Evolutionary conservation across 2,329 filamentous ascomycete species (phyloP), one percentile per base, ranked within the genome.

Genomic region (Helicocarpus griseus): DNA sequence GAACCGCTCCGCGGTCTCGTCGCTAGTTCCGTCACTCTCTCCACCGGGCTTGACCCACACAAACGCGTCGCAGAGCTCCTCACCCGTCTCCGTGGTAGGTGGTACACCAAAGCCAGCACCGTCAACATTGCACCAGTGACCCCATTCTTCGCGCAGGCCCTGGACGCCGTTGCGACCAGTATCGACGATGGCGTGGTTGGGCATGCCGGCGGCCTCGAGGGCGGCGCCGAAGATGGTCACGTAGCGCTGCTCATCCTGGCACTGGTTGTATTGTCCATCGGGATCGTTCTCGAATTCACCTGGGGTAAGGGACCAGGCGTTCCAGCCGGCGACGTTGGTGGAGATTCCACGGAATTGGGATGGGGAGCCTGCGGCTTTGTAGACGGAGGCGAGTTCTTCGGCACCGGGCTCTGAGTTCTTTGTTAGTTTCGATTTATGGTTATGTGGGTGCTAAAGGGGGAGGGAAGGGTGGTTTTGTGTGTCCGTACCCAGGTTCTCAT

Each of bases 1-100:
- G 62, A 78, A 82, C 48, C 76, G 75, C 19, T 67, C 56, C 8
- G 79, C 73, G 31, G 59, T 67, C 36, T 68, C 71, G 60, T 79
- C 66, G 33, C 72, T 76, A 35, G 74, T 77, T 51, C 74, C 75
- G 53, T 78, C 75, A 50, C 69, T 72, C 63, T 78, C 76, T 49
- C 74, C 75, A 56, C 83, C 83, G 4, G 83, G 83, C 76, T 86
- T 86, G 58, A 85, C 71, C 83, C 83, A 86, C 52, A 85, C 82
- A 57, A 86, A 82, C 36, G 83, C 81, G 63, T 86, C 83, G 31
- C 77, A 72, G 14, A 82, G 69, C 1, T 67, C 62, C 55, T 81
- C 74, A 13, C 78, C 79, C 7, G 82, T 86, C 62, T 79, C 71
- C n/a, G 80, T 73, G 2, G 77, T 78, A 1, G 82, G 81, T n/a